These are phyloP conservation scores for Eimeria acervulina DNA, from an alignment of 169 alveolate genomes.

Conservation along the genomic window DNA sequence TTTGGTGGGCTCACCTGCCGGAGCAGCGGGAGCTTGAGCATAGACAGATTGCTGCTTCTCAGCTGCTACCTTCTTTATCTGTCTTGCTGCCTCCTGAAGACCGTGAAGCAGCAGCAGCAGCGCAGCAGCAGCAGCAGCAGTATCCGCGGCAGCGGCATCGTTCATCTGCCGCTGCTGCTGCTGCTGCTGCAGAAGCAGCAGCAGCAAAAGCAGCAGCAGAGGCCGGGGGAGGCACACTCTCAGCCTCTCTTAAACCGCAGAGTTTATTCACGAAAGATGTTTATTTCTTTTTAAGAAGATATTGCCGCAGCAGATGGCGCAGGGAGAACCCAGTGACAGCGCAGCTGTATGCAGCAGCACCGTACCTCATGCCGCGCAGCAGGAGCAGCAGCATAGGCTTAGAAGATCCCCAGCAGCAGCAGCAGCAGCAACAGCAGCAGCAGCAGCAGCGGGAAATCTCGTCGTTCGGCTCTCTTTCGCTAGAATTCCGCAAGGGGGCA, in stretches of 20 bases:
- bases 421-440: conserved; percentile 27
- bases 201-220: neutral
- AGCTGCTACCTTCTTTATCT: conserved; percentile 77
- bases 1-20: conserved; percentile 88
- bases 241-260: neutral
- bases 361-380: conserved; percentile 77
- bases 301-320: conserved; percentile 71
- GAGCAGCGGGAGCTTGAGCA: conserved; percentile 88
- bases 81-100: conserved; percentile 78
- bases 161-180: neutral
- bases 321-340: conserved; percentile 79
- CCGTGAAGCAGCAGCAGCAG: conserved; percentile 57
- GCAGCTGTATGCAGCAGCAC: conserved; percentile 81
- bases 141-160: neutral
- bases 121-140: conserved; percentile 74
- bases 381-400: conserved; percentile 67
- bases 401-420: conserved; percentile 37
- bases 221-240: neutral
- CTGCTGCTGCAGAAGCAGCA: conserved; percentile 2
- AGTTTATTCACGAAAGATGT: conserved; percentile 16
- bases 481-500: conserved; percentile 2
- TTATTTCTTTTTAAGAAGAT: neutral
- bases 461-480: neutral
- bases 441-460: conserved; percentile 18
- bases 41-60: conserved; percentile 87